A percentile compares a stretch with the other conserved stretches of the same genome.
These are phyloP conservation scores for Penicillium verrucosum DNA, from an alignment of 2,329 filamentous ascomycete genomes.

Conservation along the genomic window DNA sequence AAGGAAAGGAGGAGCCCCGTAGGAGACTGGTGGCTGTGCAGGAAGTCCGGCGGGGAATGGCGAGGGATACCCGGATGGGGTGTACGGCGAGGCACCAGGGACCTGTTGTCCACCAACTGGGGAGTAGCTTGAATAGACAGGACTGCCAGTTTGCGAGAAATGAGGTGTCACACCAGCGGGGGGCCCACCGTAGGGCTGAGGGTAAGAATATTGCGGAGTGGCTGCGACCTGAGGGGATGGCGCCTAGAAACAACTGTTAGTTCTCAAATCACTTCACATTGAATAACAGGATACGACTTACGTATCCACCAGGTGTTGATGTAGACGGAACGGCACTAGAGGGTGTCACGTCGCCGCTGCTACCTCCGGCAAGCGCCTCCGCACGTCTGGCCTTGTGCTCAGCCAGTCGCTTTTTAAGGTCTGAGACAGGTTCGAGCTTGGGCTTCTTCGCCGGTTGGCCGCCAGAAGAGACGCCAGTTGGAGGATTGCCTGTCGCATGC, in stretches of 20 bases:
- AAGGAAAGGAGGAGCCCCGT: constrained; percentile 44
- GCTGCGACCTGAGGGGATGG: constrained; percentile 44
- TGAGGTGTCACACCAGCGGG: constrained; percentile 28
- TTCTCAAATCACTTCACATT: not conserved
- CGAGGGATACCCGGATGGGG: constrained; percentile 32
- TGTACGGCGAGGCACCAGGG: constrained; percentile 32
- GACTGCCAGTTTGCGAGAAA: constrained; percentile 44
- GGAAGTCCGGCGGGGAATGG: constrained; percentile 31
- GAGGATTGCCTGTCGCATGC: constrained; percentile 77
- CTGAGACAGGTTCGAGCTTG: constrained; percentile 69
- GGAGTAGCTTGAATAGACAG: constrained; percentile 36
- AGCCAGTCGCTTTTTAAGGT: constrained; percentile 75
- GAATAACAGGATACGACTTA: constrained; percentile 45
- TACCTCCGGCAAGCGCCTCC: constrained; percentile 55
- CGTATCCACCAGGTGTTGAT: constrained; percentile 55
- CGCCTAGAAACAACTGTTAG: constrained; percentile 25
- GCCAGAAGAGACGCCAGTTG: constrained; percentile 56
- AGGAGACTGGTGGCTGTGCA: constrained; percentile 27
- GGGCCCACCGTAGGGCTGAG: constrained; percentile 43
- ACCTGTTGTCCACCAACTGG: constrained; percentile 38
- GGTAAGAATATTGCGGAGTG: constrained; percentile 37
- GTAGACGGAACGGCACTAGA: constrained; percentile 47
- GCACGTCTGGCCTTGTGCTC: constrained; percentile 69
- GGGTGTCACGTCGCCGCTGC: constrained; percentile 58
- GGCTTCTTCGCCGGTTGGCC: constrained; percentile 57